A percentile compares a stretch with the other conserved stretches of the same genome.
phyloP scores from a whole-genome alignment of 2,329 filamentous ascomycete species.

The Colletotrichum endophyticum region DNA sequence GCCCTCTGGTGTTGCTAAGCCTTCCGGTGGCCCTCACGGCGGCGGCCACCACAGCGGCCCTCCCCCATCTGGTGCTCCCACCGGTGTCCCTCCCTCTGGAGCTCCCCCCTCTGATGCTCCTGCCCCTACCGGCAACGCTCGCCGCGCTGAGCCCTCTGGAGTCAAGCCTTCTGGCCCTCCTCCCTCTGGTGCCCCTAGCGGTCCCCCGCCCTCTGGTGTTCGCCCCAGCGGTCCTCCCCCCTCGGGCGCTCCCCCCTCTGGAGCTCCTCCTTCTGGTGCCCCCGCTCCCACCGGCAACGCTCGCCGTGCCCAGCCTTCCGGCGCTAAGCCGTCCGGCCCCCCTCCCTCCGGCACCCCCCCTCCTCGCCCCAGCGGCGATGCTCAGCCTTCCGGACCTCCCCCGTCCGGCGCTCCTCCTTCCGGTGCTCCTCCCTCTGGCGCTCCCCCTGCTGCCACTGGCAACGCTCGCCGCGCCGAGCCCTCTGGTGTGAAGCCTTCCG shows the following conservation, averaged over 20 bases:
- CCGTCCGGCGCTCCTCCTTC: not conserved
- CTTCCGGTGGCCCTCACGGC: not conserved
- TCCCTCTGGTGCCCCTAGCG: not conserved
- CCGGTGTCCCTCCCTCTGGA: not conserved
- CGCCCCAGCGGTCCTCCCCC: not conserved
- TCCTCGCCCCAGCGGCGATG: not conserved
- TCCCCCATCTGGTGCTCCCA: not conserved
- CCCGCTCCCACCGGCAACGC: slow-evolving; percentile 1
- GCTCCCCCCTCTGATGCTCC: not conserved
- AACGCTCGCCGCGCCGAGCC: not conserved
- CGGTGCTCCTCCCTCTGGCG: not conserved
- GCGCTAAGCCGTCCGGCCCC: not conserved
- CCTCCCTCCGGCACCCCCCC: not conserved
- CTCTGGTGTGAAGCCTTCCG: not conserved
- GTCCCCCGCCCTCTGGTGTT: not conserved
- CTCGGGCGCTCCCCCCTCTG: not conserved
- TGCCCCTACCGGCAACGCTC: not conserved
- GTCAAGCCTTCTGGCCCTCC: not conserved
- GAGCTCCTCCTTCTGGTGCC: not conserved
- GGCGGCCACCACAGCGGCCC: not conserved
- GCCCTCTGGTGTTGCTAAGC: not conserved
- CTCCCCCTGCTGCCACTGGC: not conserved
- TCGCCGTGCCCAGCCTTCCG: not conserved
- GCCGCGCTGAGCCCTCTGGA: not conserved
- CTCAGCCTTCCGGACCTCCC: not conserved